Evolutionary conservation across 2,329 filamentous ascomycete genomes (phyloP).

Genomic region (Whalleya microplaca): DNA sequence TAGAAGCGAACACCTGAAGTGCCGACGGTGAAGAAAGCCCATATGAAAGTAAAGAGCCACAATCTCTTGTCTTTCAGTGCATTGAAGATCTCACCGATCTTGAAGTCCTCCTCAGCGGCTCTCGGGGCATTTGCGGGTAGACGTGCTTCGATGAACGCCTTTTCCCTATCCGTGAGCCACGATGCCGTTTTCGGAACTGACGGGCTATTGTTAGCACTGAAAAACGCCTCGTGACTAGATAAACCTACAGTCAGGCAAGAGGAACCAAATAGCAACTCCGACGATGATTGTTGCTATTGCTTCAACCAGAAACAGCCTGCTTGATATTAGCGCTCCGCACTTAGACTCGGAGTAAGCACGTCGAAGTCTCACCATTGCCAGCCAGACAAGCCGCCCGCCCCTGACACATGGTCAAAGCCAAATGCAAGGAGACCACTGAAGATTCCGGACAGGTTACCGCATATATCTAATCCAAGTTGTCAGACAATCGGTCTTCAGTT

Average conservation of each 20-base stretch:
- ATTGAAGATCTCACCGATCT: slow-evolving; percentile 41
- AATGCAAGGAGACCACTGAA: slow-evolving; percentile 31
- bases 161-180: slow-evolving; percentile 43
- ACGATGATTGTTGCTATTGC: slow-evolving; percentile 51
- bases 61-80: slow-evolving; percentile 45
- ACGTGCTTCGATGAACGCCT: slow-evolving; percentile 47
- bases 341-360: not conserved
- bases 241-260: slow-evolving; percentile 55
- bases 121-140: slow-evolving; percentile 47
- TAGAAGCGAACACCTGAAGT: slow-evolving; percentile 49
- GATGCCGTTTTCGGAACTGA: slow-evolving; percentile 36
- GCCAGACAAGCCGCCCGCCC: slow-evolving; percentile 33
- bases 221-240: not conserved
- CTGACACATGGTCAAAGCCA: slow-evolving; percentile 32
- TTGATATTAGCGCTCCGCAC: slow-evolving; percentile 1
- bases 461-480: slow-evolving; percentile 27
- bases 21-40: slow-evolving; percentile 51
- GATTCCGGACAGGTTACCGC: slow-evolving; percentile 36
- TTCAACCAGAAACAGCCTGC: slow-evolving; percentile 47
- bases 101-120: slow-evolving; percentile 44
- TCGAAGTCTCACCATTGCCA: slow-evolving; percentile 34
- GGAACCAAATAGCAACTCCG: slow-evolving; percentile 53
- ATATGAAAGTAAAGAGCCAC: slow-evolving; percentile 50
- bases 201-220: slow-evolving; percentile 4
- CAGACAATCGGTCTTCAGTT: not conserved